Conservation (phyloP, 768 basidiomycete genomes). For the Tricholoma terreum region DNA sequence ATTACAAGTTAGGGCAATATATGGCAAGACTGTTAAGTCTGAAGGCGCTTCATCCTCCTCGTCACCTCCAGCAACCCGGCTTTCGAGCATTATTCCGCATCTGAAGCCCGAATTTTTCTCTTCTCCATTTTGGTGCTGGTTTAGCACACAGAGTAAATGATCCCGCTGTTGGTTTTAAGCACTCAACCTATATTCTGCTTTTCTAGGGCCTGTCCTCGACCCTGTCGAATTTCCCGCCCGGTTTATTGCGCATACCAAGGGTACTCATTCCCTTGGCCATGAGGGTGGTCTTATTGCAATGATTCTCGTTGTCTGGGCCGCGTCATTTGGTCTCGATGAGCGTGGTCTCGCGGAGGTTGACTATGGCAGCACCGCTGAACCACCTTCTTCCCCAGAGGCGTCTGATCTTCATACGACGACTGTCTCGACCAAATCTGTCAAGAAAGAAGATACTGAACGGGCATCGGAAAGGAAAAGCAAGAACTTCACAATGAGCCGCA, state of each 20-base stretch:
- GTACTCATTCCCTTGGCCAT: slow-evolving; percentile 57
- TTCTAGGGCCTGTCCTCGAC: slow-evolving; percentile 81
- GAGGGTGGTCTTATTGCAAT: slow-evolving; percentile 77
- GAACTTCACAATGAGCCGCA: slow-evolving; percentile 28
- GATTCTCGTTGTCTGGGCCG: slow-evolving; percentile 84
- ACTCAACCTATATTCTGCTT: not conserved
- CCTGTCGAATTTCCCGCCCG: slow-evolving; percentile 74
- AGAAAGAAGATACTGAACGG: slow-evolving; percentile 1
- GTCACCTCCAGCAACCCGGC: slow-evolving; percentile 34
- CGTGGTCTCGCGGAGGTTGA: slow-evolving; percentile 52
- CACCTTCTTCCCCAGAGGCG: slow-evolving; percentile 3
- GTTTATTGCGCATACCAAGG: slow-evolving; percentile 63
- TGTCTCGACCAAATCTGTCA: slow-evolving; percentile 1
- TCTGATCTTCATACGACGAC: slow-evolving; percentile 17
- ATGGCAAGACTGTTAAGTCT: slow-evolving; percentile 61
- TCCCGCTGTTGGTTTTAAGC: not conserved
- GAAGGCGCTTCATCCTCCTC: slow-evolving; percentile 34
- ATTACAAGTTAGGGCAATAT: slow-evolving; percentile 56
- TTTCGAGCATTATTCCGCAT: slow-evolving; percentile 61
- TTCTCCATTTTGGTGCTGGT: slow-evolving; percentile 82
- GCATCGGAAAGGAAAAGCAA: slow-evolving; percentile 18
- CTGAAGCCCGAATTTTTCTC: slow-evolving; percentile 78
- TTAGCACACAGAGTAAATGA: slow-evolving; percentile 73
- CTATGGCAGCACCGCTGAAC: slow-evolving; percentile 15
- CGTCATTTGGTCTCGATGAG: slow-evolving; percentile 85